Conservation (phyloP, 495 filamentous ascomycete genomes). For the Penicillium mononematosum region DNA sequence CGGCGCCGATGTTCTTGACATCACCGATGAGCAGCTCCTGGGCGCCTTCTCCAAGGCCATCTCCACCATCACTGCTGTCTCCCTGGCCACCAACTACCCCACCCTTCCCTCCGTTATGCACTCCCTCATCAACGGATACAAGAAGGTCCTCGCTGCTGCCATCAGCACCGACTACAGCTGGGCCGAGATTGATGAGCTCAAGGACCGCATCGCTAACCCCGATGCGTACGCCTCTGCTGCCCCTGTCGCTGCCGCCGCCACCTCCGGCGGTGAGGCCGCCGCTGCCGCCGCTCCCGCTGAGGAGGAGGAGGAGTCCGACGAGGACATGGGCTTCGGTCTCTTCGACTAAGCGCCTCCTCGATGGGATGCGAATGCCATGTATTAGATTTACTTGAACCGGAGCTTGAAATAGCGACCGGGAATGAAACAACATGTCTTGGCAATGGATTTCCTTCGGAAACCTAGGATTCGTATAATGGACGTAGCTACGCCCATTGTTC, state of each 20-base stretch:
- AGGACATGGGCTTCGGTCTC: slow-evolving; percentile 57
- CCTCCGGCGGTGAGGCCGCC: slow-evolving; percentile 48
- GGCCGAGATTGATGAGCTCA: slow-evolving; percentile 94
- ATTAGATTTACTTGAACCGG: slow-evolving; percentile 40
- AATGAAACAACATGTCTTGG: slow-evolving; percentile 39
- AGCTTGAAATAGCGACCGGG: slow-evolving; percentile 28
- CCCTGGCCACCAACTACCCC: slow-evolving; percentile 88
- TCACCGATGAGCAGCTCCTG: slow-evolving; percentile 88
- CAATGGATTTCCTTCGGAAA: slow-evolving; percentile 20
- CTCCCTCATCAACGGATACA: slow-evolving; percentile 94
- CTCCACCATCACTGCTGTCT: slow-evolving; percentile 82
- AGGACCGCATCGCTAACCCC: slow-evolving; percentile 98
- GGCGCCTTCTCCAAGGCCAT: slow-evolving; percentile 79
- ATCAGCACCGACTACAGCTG: slow-evolving; percentile 89
- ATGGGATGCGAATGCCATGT: slow-evolving; percentile 42
- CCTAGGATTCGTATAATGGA: slow-evolving; percentile 35
- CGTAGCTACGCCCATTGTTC: slow-evolving; percentile 43
- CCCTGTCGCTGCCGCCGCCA: slow-evolving; percentile 55
- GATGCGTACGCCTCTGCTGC: slow-evolving; percentile 85
- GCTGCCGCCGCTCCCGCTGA: slow-evolving; percentile 57
- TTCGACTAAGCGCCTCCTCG: slow-evolving; percentile 52
- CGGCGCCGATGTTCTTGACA: slow-evolving; percentile 78
- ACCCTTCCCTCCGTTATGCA: slow-evolving; percentile 96
- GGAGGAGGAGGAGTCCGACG: slow-evolving; percentile 47
- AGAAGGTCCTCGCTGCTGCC: slow-evolving; percentile 91